phyloP scores from a whole-genome alignment of 768 basidiomycete species.

The Crucibulum laeve region DNA sequence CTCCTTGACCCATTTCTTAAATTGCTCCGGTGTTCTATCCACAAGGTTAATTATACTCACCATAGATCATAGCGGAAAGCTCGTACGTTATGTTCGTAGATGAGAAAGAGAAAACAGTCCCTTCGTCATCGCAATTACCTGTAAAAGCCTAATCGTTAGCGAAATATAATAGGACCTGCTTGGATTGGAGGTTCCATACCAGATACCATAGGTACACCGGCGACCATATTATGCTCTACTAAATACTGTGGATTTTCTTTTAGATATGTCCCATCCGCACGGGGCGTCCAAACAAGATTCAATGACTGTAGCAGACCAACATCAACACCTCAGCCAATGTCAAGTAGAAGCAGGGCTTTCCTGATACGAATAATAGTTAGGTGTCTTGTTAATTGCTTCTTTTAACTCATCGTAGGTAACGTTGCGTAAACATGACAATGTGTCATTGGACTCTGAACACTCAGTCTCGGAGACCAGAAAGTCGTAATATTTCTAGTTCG shows the following conservation, averaged over 20 bases:
- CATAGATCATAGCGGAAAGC: background rate
- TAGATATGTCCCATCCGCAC: constrained; percentile 46
- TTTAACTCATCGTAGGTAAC: constrained; percentile 33
- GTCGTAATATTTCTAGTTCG: constrained; percentile 34
- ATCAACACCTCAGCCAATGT: background rate
- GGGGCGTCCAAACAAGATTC: constrained; percentile 42
- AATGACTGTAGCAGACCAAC: constrained; percentile 25
- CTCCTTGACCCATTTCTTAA: constrained; percentile 14
- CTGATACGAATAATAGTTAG: constrained; percentile 39
- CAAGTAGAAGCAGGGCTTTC: constrained; percentile 15
- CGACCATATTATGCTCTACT: constrained; percentile 36
- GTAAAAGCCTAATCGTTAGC: background rate
- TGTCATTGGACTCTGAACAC: constrained; percentile 34
- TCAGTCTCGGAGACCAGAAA: constrained; percentile 34
- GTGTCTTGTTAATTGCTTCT: constrained; percentile 37
- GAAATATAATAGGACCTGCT: background rate
- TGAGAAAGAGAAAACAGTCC: constrained; percentile 42
- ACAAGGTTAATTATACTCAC: background rate
- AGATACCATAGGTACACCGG: constrained; percentile 45
- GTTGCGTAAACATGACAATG: constrained; percentile 37
- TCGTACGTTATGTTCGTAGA: constrained; percentile 37
- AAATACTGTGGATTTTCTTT: constrained; percentile 36
- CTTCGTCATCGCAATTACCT: constrained; percentile 56
- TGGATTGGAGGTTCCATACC: constrained; percentile 8
- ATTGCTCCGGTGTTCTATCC: constrained; percentile 15